phyloP scores from a whole-genome alignment of 1,139 yeast genomes.

The Petasospora fabianii region DNA sequence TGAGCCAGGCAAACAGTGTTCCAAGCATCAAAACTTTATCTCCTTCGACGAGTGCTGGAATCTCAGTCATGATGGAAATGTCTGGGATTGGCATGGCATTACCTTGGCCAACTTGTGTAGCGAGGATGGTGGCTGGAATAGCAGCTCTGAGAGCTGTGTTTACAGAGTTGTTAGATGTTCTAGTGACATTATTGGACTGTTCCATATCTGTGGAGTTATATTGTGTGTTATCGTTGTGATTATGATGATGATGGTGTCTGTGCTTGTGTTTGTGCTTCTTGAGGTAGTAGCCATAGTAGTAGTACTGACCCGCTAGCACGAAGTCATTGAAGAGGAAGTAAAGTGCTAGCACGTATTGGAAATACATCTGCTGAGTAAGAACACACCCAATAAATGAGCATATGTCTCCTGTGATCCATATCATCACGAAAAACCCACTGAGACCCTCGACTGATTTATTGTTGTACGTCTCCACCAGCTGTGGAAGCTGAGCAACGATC shows the following conservation, averaged over 20 bases:
- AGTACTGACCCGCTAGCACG: conserved; percentile 69
- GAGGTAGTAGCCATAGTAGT: conserved; percentile 54
- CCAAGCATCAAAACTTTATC: conserved; percentile 36
- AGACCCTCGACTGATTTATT: conserved; percentile 84
- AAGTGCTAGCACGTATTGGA: conserved; percentile 70
- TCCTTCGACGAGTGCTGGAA: conserved; percentile 6
- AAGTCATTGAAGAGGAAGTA: conserved; percentile 75
- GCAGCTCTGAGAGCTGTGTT: conserved; percentile 18
- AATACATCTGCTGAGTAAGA: conserved; percentile 68
- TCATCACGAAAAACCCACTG: conserved; percentile 66
- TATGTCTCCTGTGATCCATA: conserved; percentile 86
- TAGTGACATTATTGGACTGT: background rate
- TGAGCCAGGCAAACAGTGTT: conserved; percentile 68
- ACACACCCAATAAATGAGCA: conserved; percentile 78
- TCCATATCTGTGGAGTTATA: conserved; percentile 5
- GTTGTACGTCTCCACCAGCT: conserved; percentile 68
- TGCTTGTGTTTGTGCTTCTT: conserved; percentile 35
- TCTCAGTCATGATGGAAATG: background rate
- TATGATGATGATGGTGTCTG: conserved; percentile 30
- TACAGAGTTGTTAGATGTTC: conserved; percentile 5
- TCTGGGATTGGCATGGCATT: conserved; percentile 18
- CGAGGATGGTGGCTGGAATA: conserved; percentile 23
- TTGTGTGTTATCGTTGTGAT: conserved; percentile 6
- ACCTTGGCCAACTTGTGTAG: conserved; percentile 18
- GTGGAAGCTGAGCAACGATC: conserved; percentile 89